Conservation (phyloP, 2,329 filamentous ascomycete species). For the Biscogniauxia marginata region DNA sequence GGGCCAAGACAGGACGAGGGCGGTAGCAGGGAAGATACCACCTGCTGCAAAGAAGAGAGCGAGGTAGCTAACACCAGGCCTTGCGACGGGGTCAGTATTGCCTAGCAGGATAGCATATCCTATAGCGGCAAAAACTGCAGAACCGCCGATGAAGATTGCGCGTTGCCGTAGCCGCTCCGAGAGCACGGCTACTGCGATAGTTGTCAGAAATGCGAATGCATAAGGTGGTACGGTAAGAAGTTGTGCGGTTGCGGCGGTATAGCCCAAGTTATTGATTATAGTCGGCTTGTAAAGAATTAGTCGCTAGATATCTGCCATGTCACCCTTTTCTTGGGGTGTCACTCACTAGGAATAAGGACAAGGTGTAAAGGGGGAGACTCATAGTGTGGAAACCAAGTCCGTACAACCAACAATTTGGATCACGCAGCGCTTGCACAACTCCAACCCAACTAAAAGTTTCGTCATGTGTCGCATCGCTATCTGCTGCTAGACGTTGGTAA, state of each 20-base stretch:
- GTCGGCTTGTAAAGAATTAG: constrained; percentile 38
- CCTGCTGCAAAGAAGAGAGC: constrained; percentile 64
- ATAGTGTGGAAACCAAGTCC: constrained; percentile 71
- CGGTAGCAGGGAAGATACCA: constrained; percentile 65
- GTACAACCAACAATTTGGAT: constrained; percentile 73
- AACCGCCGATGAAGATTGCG: constrained; percentile 62
- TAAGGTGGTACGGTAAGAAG: constrained; percentile 65
- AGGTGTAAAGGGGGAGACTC: constrained; percentile 59
- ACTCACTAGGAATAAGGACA: constrained; percentile 53
- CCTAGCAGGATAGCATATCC: constrained; percentile 62
- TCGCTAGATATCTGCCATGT: neutral
- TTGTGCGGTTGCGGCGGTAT: constrained; percentile 51
- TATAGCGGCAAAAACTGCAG: constrained; percentile 54
- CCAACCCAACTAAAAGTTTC: constrained; percentile 69
- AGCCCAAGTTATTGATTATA: constrained; percentile 55
- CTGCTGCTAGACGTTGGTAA: constrained; percentile 60
- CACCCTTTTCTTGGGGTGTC: neutral
- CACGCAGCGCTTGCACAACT: constrained; percentile 61
- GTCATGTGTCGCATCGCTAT: constrained; percentile 67
- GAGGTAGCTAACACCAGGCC: constrained; percentile 57
- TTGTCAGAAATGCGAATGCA: constrained; percentile 60
- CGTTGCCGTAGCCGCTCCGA: constrained; percentile 58
- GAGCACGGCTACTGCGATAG: constrained; percentile 55
- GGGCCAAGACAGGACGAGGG: constrained; percentile 66
- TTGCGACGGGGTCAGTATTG: constrained; percentile 42